A percentile compares a stretch with the other conserved stretches of the same genome.
These are phyloP conservation scores for Magnaporthales sp. DNA, from an alignment of 2,329 filamentous ascomycete genomes.

Conservation along the genomic window DNA sequence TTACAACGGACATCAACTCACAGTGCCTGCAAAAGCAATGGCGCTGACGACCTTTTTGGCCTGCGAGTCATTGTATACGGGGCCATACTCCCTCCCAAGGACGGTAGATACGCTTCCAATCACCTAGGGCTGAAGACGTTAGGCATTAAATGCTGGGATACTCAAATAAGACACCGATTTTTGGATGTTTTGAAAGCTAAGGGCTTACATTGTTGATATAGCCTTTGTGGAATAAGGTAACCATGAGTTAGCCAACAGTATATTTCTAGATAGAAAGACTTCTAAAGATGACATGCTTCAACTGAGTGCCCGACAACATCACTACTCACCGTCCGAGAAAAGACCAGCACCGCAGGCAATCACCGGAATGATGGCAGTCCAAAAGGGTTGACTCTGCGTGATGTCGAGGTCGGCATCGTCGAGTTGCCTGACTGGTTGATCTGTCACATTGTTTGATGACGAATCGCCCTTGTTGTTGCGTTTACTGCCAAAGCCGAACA, in stretches of 20 bases:
- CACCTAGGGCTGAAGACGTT: conserved; percentile 40
- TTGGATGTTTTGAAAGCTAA: conserved; percentile 1
- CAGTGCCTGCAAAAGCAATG: conserved; percentile 78
- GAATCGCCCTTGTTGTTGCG: conserved; percentile 6
- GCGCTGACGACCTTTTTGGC: conserved; percentile 68
- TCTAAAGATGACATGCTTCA: neutral
- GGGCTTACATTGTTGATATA: conserved; percentile 73
- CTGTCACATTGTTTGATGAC: neutral
- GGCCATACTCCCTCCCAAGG: conserved; percentile 58
- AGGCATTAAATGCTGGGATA: neutral
- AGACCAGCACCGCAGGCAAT: conserved; percentile 85
- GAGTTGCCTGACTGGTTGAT: neutral
- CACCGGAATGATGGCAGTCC: conserved; percentile 46
- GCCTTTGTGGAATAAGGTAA: conserved; percentile 22
- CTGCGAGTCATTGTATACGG: conserved; percentile 57
- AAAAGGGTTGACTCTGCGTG: conserved; percentile 3
- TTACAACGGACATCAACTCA: neutral
- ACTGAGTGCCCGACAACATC: neutral
- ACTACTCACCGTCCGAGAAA: conserved; percentile 60
- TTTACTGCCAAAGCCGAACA: conserved; percentile 7
- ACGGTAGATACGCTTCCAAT: conserved; percentile 84
- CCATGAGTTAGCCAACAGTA: neutral
- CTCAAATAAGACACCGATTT: neutral
- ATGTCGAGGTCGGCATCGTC: conserved; percentile 2
- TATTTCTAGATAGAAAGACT: neutral